phyloP scores from a whole-genome alignment of 2,329 filamentous ascomycete species.

The Talaromyces marneffei region DNA sequence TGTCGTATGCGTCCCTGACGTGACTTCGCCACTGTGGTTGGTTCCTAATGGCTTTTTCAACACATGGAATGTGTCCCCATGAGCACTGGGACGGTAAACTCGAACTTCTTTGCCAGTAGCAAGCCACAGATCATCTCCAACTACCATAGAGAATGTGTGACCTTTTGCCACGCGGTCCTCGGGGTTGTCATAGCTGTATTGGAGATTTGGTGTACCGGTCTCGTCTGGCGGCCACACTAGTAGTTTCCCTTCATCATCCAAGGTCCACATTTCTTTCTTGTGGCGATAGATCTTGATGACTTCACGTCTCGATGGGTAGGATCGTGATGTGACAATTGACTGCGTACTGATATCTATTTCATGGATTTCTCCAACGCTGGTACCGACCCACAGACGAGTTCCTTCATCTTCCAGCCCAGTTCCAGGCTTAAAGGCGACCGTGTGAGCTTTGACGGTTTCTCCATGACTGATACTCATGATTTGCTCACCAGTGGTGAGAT shows the following conservation, averaged over 20 bases:
- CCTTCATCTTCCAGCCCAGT: conserved; percentile 74
- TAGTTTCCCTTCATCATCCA: conserved; percentile 83
- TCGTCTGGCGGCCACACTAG: conserved; percentile 80
- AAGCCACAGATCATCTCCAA: conserved; percentile 81
- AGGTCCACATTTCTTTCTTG: conserved; percentile 83
- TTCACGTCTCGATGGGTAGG: conserved; percentile 71
- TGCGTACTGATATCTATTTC: conserved; percentile 78
- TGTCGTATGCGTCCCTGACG: conserved; percentile 69
- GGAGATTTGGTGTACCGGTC: conserved; percentile 66
- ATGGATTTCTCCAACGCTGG: conserved; percentile 77
- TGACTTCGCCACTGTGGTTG: conserved; percentile 76
- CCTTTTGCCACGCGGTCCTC: conserved; percentile 69
- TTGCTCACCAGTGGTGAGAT: conserved; percentile 70
- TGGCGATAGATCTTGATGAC: conserved; percentile 81
- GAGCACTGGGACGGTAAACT: conserved; percentile 68
- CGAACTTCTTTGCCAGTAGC: conserved; percentile 81
- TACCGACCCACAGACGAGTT: conserved; percentile 79
- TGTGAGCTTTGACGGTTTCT: conserved; percentile 75
- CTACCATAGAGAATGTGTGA: conserved; percentile 81
- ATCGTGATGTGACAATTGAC: conserved; percentile 61
- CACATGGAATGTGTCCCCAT: conserved; percentile 67
- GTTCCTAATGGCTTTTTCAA: conserved; percentile 64
- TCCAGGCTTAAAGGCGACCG: conserved; percentile 80
- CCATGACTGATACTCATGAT: conserved; percentile 76
- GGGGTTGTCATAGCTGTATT: conserved; percentile 62